Percentiles rank a stretch among this genome's conserved stretches.
These are phyloP conservation scores for Mortierella antarctica DNA, from an alignment of 192 early-diverging fungal species.

Conservation along the genomic window DNA sequence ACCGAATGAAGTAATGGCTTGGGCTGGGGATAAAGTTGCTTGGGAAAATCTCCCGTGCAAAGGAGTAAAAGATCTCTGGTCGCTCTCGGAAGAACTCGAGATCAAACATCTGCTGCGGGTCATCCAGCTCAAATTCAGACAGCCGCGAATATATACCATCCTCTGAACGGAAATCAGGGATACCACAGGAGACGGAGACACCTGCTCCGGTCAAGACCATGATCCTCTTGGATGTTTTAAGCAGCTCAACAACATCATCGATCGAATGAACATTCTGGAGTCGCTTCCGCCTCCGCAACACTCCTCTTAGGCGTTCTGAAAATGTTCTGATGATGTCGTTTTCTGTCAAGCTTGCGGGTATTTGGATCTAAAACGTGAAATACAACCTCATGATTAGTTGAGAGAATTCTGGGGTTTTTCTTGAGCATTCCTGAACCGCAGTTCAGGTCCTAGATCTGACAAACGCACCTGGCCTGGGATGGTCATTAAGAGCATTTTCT, in stretches of 20 bases:
- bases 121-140: constrained; percentile 89
- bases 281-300: constrained; percentile 66
- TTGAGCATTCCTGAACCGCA: neutral
- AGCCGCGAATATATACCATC: constrained; percentile 92
- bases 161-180: constrained; percentile 96
- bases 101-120: constrained; percentile 97
- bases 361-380: constrained; percentile 37
- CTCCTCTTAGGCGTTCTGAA: constrained; percentile 64
- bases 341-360: constrained; percentile 61
- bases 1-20: constrained; percentile 88
- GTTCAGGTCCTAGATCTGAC: neutral
- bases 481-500: constrained; percentile 37
- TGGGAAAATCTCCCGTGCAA: constrained; percentile 91
- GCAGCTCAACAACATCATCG: constrained; percentile 70
- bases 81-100: constrained; percentile 87
- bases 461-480: constrained; percentile 9
- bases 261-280: constrained; percentile 68
- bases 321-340: constrained; percentile 70
- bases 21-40: constrained; percentile 89
- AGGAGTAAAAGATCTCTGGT: constrained; percentile 96
- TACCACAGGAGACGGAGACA: constrained; percentile 94
- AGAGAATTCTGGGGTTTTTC: neutral
- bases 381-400: neutral
- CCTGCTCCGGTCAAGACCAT: constrained; percentile 94
- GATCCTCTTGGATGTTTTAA: constrained; percentile 73